Evolutionary conservation across 2,329 filamentous ascomycete genomes (phyloP), one percentile per base, ranked within the genome.

Genomic region (Sarocladium strictum): DNA sequence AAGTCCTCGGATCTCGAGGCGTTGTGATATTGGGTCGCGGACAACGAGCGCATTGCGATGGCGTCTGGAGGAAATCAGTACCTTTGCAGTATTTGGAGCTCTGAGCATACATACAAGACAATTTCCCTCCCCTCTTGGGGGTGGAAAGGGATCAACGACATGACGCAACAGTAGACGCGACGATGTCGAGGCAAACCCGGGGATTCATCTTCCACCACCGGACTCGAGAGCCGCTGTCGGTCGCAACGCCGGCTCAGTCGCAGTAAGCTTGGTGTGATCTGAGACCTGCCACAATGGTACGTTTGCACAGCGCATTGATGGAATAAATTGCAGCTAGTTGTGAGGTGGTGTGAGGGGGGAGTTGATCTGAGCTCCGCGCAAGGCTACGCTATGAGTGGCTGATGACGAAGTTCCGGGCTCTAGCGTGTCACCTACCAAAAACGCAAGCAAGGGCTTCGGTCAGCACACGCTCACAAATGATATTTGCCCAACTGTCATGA

Each of bases 1-100:
- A 56, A 91, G 74, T 57, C 77, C 85, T 58, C 89, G 86, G 53
- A 97, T 87, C 62, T 90, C 90, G 59, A 99, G 83, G 62, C 92
- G 89, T 59, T 86, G 87, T 6, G 92, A 96, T 27, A 84, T 79
- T 47, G 85, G 88, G 72, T 99, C 93, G 65, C 89, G 92, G 35
- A 97, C 85, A 43, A 99, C 94, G 55, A 99, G 85, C 21, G 92
- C 87, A 72, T 96, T 90, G 65, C 90, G 88, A 69, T 97, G 91
- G 58, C 93, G 94, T 53, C 94, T 97, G 64, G 41, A 40, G 19
- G 29, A 27, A 51, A n/a, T n/a, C 23, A 38, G 27, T 29, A 37
- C 45, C 41, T 23, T 32, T 35, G 4, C 15, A 51, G 53, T 54
- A 41, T 35, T 55, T 40, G 53, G 33, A 40, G 37, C 23, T 45